A percentile compares a stretch with the other conserved stretches of the same genome.
Evolutionary conservation across 495 filamentous ascomycete genomes (phyloP).

Genomic region (Copromyces sp.): DNA sequence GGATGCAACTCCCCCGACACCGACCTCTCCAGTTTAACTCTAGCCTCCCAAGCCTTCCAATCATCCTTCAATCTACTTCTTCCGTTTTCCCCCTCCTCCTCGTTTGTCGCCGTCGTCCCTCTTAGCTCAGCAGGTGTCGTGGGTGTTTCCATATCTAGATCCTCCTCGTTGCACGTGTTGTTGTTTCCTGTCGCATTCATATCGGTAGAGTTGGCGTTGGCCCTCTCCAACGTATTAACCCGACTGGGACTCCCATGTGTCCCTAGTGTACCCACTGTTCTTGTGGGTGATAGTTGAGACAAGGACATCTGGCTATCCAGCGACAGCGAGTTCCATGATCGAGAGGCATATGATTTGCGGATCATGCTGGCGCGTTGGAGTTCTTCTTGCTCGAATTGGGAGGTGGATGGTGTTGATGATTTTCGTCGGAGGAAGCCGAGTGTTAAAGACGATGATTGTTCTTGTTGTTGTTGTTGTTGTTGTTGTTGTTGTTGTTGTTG

Average conservation of each 20-base stretch:
- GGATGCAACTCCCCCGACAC: constrained; percentile 21
- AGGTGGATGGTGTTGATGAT: constrained; percentile 10
- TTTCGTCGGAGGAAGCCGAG: constrained; percentile 6
- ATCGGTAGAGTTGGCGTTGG: neutral
- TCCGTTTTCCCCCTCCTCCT: constrained; percentile 3
- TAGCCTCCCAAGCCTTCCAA: constrained; percentile 25
- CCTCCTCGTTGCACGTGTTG: neutral
- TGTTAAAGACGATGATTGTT: neutral
- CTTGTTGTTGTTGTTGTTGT: neutral
- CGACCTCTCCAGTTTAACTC: constrained; percentile 14
- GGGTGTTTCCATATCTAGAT: neutral
- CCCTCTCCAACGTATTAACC: neutral
- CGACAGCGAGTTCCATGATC: constrained; percentile 16
- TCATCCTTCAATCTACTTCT: constrained; percentile 14
- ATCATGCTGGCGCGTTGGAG: constrained; percentile 33
- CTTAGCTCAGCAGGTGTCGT: neutral
- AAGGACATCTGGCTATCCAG: neutral
- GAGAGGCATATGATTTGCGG: constrained; percentile 35
- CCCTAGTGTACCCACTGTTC: neutral
- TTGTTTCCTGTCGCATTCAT: neutral
- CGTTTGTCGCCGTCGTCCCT: constrained; percentile 9
- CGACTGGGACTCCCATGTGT: neutral
- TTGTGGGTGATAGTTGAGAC: neutral
- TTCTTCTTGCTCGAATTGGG: constrained; percentile 26
- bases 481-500: neutral